phyloP scores from a whole-genome alignment of 768 basidiomycete genomes.

The Baorangia bicolor region DNA sequence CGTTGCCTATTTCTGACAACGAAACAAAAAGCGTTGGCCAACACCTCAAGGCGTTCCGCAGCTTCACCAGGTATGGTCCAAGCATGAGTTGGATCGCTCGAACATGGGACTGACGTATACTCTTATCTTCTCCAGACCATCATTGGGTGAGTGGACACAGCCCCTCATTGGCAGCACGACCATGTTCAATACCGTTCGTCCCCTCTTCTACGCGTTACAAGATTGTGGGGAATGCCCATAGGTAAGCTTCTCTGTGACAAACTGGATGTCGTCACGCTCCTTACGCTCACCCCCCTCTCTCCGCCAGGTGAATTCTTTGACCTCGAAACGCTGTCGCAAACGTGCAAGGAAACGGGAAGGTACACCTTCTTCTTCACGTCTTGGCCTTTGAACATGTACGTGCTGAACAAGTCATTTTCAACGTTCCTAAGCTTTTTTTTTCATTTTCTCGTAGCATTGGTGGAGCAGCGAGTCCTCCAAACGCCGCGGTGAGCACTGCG shows the following conservation, averaged over 20 bases:
- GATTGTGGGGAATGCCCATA: slow-evolving; percentile 74
- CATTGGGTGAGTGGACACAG: slow-evolving; percentile 46
- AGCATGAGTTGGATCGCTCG: neutral
- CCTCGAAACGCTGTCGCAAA: slow-evolving; percentile 57
- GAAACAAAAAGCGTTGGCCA: slow-evolving; percentile 57
- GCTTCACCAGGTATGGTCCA: slow-evolving; percentile 55
- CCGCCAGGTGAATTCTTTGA: slow-evolving; percentile 67
- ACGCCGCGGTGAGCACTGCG: slow-evolving; percentile 57
- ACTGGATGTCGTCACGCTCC: neutral
- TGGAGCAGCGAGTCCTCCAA: slow-evolving; percentile 68
- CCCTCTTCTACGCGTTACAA: neutral
- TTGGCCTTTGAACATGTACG: slow-evolving; percentile 72
- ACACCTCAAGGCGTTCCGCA: slow-evolving; percentile 39
- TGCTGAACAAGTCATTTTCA: neutral
- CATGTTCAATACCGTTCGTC: neutral
- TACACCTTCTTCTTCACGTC: slow-evolving; percentile 79
- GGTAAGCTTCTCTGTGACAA: slow-evolving; percentile 36
- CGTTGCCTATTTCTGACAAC: too few species aligned
- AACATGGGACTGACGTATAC: neutral
- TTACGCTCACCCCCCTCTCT: neutral
- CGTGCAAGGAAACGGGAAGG: slow-evolving; percentile 54
- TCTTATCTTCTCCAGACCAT: slow-evolving; percentile 43
- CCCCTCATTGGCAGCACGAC: neutral
- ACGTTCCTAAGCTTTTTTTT: neutral
- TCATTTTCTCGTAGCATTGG: slow-evolving; percentile 42